phyloP scores from a whole-genome alignment of 139 green algal species.

The Chlamydomonas schloesseri region DNA sequence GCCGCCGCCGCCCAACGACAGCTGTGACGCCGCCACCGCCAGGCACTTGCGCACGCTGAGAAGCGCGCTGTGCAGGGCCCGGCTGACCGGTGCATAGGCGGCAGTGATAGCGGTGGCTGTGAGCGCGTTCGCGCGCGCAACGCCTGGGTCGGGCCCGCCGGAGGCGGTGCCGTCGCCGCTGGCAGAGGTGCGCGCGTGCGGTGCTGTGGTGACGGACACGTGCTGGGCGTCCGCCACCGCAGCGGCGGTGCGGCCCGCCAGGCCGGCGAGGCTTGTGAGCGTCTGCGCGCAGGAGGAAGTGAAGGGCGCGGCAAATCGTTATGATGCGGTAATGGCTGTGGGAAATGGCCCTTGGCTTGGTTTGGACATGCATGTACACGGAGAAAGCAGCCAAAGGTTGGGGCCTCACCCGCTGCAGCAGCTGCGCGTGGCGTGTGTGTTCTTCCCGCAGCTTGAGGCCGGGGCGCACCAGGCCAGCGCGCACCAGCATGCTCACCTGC shows the following conservation, averaged over 20 bases:
- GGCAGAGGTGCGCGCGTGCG: not conserved
- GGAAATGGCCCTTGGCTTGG: no score
- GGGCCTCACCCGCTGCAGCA: slow-evolving; percentile 15
- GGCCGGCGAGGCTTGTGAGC: not conserved
- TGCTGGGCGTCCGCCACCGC: slow-evolving; percentile 12
- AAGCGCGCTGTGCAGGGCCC: not conserved
- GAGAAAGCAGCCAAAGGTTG: no score
- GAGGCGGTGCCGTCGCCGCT: not conserved
- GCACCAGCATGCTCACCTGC: not conserved
- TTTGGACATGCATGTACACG: not conserved
- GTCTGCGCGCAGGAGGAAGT: not conserved
- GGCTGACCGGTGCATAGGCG: slow-evolving; percentile 17
- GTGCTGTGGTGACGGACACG: not conserved
- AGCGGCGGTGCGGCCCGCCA: slow-evolving; percentile 8
- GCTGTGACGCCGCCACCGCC: not conserved
- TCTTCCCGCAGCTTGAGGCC: slow-evolving; percentile 16
- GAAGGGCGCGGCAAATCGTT: no score
- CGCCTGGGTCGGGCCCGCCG: not conserved
- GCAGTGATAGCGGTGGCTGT: not conserved
- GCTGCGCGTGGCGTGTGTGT: not conserved
- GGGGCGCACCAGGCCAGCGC: slow-evolving; percentile 31
- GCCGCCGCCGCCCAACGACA: not conserved
- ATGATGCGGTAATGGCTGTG: no score
- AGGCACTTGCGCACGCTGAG: slow-evolving; percentile 37
- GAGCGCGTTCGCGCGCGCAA: not conserved